phyloP scores from a whole-genome alignment of 805 yeast genomes.

The Ogataea polymorpha region DNA sequence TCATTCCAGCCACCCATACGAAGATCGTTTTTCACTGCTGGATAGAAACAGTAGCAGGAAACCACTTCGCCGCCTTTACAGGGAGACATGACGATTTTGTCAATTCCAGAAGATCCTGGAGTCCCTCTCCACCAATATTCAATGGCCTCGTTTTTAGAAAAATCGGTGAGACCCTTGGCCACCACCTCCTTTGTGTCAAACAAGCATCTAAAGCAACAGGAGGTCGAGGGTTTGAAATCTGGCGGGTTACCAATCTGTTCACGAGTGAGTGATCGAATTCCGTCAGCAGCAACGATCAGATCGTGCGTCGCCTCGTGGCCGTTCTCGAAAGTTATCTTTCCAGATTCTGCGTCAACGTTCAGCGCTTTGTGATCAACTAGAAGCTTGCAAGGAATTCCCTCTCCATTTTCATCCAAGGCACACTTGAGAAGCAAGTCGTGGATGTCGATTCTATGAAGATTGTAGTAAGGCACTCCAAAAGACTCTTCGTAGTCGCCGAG shows the following conservation, averaged over 20 bases:
- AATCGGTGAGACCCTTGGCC: slow-evolving; percentile 22
- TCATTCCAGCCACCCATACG: slow-evolving; percentile 26
- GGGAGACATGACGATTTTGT: slow-evolving; percentile 28
- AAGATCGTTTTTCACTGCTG: slow-evolving; percentile 19
- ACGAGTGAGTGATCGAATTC: slow-evolving; percentile 27
- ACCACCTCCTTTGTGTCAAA: slow-evolving; percentile 23
- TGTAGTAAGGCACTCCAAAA: slow-evolving; percentile 31
- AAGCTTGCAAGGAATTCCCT: slow-evolving; percentile 25
- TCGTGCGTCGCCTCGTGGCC: slow-evolving; percentile 26
- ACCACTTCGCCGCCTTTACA: slow-evolving; percentile 25
- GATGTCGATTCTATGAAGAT: slow-evolving; percentile 31
- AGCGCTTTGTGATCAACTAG: slow-evolving; percentile 22
- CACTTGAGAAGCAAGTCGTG: slow-evolving; percentile 22
- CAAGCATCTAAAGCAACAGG: slow-evolving; percentile 27
- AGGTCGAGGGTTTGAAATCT: slow-evolving; percentile 18
- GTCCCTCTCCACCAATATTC: slow-evolving; percentile 27
- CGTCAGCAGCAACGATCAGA: slow-evolving; percentile 33
- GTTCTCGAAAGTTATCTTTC: slow-evolving; percentile 27
- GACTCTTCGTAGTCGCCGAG: slow-evolving; percentile 30
- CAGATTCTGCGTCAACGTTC: slow-evolving; percentile 24
- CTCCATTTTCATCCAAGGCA: slow-evolving; percentile 21
- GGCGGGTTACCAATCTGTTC: slow-evolving; percentile 25
- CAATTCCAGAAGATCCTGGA: slow-evolving; percentile 21
- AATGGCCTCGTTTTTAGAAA: slow-evolving; percentile 26
- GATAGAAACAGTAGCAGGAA: slow-evolving; percentile 29